phyloP scores from a whole-genome alignment of 225 moss, liverwort and hornwort species.

The Physcomitrium patens region DNA sequence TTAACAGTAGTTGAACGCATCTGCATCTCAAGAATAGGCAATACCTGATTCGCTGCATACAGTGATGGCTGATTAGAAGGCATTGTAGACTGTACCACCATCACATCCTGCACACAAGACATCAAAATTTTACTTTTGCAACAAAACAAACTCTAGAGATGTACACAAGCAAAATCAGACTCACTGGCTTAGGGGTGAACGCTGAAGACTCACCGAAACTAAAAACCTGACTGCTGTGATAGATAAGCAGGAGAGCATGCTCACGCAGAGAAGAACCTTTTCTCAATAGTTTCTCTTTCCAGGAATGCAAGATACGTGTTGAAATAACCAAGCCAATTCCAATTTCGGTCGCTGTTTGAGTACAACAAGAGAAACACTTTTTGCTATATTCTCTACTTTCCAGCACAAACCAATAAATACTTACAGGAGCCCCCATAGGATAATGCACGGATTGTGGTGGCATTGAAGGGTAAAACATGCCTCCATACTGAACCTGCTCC shows the following conservation, averaged over 20 bases:
- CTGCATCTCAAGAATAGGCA: not conserved
- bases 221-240: not conserved
- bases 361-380: not conserved
- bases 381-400: not conserved
- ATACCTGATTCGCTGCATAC: conserved; percentile 56
- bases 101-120: conserved; percentile 46
- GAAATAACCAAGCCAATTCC: not conserved
- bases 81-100: conserved; percentile 46
- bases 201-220: not conserved
- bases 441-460: conserved; percentile 50
- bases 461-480: conserved; percentile 58
- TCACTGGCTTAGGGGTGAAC: no score
- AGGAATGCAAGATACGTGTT: conserved; percentile 7
- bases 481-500: conserved; percentile 55
- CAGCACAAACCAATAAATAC: conserved; percentile 19
- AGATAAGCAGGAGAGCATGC: not conserved
- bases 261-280: not conserved
- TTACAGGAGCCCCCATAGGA: conserved; percentile 48
- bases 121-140: conserved; percentile 1
- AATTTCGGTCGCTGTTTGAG: not conserved
- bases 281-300: conserved; percentile 7
- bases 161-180: no score
- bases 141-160: not conserved
- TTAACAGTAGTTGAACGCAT: not conserved
- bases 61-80: conserved; percentile 47